These are phyloP conservation scores for Davidsoniella virescens DNA, from an alignment of 2,329 filamentous ascomycete genomes.

Conservation along the genomic window DNA sequence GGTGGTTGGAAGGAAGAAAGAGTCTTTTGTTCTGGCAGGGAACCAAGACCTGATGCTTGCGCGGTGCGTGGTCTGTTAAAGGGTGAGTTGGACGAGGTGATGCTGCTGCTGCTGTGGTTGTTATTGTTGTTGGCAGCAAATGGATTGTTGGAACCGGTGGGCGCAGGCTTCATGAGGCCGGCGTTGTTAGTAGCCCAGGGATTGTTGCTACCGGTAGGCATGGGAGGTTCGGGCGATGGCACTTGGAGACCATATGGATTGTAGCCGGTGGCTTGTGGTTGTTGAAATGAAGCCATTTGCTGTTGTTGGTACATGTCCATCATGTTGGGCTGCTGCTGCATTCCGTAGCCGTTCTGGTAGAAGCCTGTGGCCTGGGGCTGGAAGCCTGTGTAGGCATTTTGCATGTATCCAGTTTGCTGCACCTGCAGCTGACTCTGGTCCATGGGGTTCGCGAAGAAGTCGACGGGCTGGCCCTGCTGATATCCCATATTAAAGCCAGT, in stretches of 20 bases:
- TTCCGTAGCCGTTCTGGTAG: slow-evolving; percentile 51
- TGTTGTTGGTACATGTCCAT: slow-evolving; percentile 55
- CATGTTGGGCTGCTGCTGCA: slow-evolving; percentile 43
- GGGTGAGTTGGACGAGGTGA: slow-evolving; percentile 39
- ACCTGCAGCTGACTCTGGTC: slow-evolving; percentile 59
- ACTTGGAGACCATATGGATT: slow-evolving; percentile 30
- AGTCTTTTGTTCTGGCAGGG: slow-evolving; percentile 71
- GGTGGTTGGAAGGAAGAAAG: slow-evolving; percentile 39
- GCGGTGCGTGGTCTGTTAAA: slow-evolving; percentile 34
- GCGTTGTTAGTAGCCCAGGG: slow-evolving; percentile 61
- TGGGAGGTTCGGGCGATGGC: slow-evolving; percentile 38
- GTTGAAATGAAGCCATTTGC: slow-evolving; percentile 21
- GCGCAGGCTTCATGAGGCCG: slow-evolving; percentile 56
- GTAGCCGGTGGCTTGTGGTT: slow-evolving; percentile 35
- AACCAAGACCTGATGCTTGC: slow-evolving; percentile 51
- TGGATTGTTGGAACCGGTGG: slow-evolving; percentile 94
- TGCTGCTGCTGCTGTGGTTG: neutral
- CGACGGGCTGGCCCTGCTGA: slow-evolving; percentile 87
- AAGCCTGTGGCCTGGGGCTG: slow-evolving; percentile 34
- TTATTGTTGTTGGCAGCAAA: slow-evolving; percentile 42
- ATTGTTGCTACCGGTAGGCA: slow-evolving; percentile 78
- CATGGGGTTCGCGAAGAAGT: slow-evolving; percentile 94
- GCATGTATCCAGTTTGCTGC: slow-evolving; percentile 61
- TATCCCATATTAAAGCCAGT: slow-evolving; percentile 96
- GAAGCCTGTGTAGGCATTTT: slow-evolving; percentile 39